Evolutionary conservation across 768 basidiomycete genomes (phyloP).

Genomic region (Paxillus involutus): DNA sequence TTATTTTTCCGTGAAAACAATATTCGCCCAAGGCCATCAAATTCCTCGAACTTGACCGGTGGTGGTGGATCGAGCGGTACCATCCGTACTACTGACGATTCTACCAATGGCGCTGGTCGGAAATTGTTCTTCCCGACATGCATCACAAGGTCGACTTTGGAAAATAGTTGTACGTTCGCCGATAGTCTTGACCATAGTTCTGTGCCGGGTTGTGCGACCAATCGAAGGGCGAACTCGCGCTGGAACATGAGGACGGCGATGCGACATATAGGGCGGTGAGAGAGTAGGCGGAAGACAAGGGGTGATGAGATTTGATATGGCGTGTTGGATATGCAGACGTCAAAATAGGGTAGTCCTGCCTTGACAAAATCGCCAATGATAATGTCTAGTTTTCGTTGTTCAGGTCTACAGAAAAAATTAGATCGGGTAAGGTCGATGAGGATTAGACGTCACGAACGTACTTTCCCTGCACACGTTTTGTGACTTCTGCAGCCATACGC

Average conservation of each 20-base stretch:
- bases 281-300: slow-evolving; percentile 93
- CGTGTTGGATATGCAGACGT: slow-evolving; percentile 99
- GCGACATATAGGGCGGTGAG: slow-evolving; percentile 92
- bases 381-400: slow-evolving; percentile 92
- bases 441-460: slow-evolving; percentile 46
- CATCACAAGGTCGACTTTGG: slow-evolving; percentile 95
- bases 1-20: slow-evolving; percentile 91
- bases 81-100: slow-evolving; percentile 88
- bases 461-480: slow-evolving; percentile 98
- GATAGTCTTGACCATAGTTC: slow-evolving; percentile 91
- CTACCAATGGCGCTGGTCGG: slow-evolving; percentile 92
- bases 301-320: slow-evolving; percentile 99
- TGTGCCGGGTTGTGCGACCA: slow-evolving; percentile 83
- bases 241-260: slow-evolving; percentile 99
- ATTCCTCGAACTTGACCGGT: slow-evolving; percentile 94
- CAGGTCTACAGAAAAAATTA: slow-evolving; percentile 59
- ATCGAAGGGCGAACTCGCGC: slow-evolving; percentile 93
- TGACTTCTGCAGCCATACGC: slow-evolving; percentile 96
- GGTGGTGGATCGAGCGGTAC: slow-evolving; percentile 94
- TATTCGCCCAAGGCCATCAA: slow-evolving; percentile 92
- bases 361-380: slow-evolving; percentile 98
- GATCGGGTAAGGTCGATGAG: background rate
- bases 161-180: slow-evolving; percentile 96
- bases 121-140: slow-evolving; percentile 98
- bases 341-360: slow-evolving; percentile 96